Evolutionary conservation across 2,329 filamentous ascomycete species (phyloP).

Genomic region (Aspergillus latus): DNA sequence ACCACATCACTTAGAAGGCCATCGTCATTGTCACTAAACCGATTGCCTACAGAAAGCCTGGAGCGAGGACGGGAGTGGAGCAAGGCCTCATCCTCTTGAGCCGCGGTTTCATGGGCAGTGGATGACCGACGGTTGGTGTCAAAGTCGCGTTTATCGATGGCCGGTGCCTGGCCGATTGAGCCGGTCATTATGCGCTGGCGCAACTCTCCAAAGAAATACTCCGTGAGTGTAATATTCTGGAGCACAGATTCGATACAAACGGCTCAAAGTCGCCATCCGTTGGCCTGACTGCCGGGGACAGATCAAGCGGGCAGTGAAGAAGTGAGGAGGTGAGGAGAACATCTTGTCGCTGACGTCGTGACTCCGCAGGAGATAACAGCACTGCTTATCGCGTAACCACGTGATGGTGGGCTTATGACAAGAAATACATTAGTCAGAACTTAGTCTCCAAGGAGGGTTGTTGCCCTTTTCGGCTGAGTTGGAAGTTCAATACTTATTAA

Average conservation of each 20-base stretch:
- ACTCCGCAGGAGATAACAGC: slow-evolving; percentile 1
- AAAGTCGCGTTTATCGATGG: slow-evolving; percentile 50
- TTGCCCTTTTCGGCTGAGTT: too few relatives aligned
- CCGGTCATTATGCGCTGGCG: slow-evolving; percentile 24
- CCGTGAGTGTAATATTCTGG: too few relatives aligned
- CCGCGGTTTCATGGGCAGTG: slow-evolving; percentile 17
- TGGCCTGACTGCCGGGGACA: neutral
- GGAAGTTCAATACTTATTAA: too few relatives aligned
- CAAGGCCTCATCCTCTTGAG: slow-evolving; percentile 29
- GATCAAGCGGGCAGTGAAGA: neutral
- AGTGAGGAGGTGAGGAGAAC: neutral
- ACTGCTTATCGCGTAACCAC: slow-evolving; percentile 1
- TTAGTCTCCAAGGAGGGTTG: too few relatives aligned
- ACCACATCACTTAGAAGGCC: slow-evolving; percentile 61
- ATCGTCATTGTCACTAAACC: slow-evolving; percentile 27
- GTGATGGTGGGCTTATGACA: too few relatives aligned
- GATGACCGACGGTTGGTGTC: slow-evolving; percentile 42
- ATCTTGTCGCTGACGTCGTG: neutral
- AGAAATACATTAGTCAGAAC: too few relatives aligned
- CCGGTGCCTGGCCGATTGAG: slow-evolving; percentile 21
- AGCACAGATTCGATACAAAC: neutral
- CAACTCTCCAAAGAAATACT: neutral
- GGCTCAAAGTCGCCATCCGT: too few relatives aligned
- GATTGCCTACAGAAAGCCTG: slow-evolving; percentile 20
- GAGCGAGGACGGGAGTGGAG: slow-evolving; percentile 23